Conservation (phyloP, 2,329 filamentous ascomycete species). For the Sphaerulina vaccinii region DNA sequence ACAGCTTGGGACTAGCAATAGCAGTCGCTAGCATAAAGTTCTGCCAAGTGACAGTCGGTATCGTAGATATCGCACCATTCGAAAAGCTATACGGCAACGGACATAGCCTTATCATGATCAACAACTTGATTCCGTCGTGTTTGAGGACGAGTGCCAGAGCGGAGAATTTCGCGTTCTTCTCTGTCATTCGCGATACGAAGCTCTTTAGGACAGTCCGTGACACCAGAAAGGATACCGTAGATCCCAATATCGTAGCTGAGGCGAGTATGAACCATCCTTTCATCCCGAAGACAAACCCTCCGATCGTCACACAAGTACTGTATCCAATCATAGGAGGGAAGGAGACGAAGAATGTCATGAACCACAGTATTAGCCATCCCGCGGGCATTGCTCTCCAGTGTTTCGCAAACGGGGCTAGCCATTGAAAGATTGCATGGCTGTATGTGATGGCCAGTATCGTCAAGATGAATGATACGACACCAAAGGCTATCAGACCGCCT, state of each 20-base stretch:
- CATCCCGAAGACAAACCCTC: constrained; percentile 70
- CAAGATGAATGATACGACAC: constrained; percentile 53
- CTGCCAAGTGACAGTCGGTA: constrained; percentile 77
- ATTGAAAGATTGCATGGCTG: constrained; percentile 75
- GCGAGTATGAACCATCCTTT: constrained; percentile 84
- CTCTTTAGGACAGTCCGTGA: constrained; percentile 74
- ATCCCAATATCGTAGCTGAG: constrained; percentile 73
- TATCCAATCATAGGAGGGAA: constrained; percentile 90
- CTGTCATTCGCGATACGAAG: constrained; percentile 78
- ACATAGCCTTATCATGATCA: constrained; percentile 89
- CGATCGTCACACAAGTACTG: constrained; percentile 69
- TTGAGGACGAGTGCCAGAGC: constrained; percentile 85
- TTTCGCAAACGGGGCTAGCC: constrained; percentile 69
- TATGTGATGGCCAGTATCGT: constrained; percentile 71
- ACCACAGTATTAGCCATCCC: constrained; percentile 74
- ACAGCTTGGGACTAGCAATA: constrained; percentile 77
- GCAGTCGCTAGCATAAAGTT: constrained; percentile 81
- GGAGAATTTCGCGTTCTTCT: constrained; percentile 80
- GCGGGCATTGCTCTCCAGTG: constrained; percentile 71
- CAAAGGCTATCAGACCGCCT: constrained; percentile 54
- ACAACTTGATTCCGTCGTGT: constrained; percentile 81
- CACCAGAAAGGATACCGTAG: constrained; percentile 74
- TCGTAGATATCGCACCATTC: constrained; percentile 91
- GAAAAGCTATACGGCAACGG: constrained; percentile 89
- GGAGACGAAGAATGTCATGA: constrained; percentile 70